These are phyloP conservation scores for Penicillium hordei DNA, from an alignment of 2,329 filamentous ascomycete genomes.

Conservation along the genomic window DNA sequence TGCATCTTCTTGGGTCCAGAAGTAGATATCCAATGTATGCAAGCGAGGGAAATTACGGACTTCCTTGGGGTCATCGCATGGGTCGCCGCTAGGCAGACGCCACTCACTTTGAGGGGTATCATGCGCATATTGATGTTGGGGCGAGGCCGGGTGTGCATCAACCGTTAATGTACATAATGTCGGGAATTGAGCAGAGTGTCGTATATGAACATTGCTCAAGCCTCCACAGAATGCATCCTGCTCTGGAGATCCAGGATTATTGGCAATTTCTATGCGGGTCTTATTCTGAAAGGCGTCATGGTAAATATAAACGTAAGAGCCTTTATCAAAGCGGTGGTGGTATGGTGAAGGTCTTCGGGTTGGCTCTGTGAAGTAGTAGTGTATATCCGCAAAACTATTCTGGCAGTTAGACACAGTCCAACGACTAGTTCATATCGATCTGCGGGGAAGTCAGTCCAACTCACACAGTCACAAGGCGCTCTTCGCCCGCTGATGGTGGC, in stretches of 20 bases:
- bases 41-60: slow-evolving; percentile 54
- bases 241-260: slow-evolving; percentile 61
- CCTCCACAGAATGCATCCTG: slow-evolving; percentile 65
- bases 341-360: slow-evolving; percentile 49
- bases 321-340: slow-evolving; percentile 64
- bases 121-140: slow-evolving; percentile 26
- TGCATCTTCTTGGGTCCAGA: slow-evolving; percentile 63
- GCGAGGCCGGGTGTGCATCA: slow-evolving; percentile 40
- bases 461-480: slow-evolving; percentile 49
- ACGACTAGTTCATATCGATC: neutral
- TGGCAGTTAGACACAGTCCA: slow-evolving; percentile 5
- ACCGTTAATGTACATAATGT: slow-evolving; percentile 59
- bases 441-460: slow-evolving; percentile 29
- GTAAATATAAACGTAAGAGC: slow-evolving; percentile 65
- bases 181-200: slow-evolving; percentile 60
- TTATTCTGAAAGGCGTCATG: slow-evolving; percentile 55
- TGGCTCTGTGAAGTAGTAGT: slow-evolving; percentile 63
- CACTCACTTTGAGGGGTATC: slow-evolving; percentile 49
- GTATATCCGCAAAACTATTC: slow-evolving; percentile 61
- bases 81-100: slow-evolving; percentile 56
- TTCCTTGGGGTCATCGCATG: slow-evolving; percentile 53
- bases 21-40: slow-evolving; percentile 63
- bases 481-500: slow-evolving; percentile 49
- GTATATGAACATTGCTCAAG: slow-evolving; percentile 53
- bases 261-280: slow-evolving; percentile 62